phyloP scores from a whole-genome alignment of 305 asterid genomes.

The Fraxinus angustifolia region DNA sequence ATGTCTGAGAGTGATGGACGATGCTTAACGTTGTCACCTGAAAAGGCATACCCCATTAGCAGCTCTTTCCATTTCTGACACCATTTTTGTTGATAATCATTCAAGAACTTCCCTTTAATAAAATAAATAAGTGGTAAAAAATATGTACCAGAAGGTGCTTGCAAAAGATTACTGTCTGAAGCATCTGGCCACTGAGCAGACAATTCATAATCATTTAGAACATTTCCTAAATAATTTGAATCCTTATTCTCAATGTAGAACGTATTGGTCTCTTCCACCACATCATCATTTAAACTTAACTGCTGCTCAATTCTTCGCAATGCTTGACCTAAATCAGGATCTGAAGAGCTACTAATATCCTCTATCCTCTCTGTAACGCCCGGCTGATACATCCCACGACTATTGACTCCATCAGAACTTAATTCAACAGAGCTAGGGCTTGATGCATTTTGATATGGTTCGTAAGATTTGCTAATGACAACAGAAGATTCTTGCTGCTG shows the following conservation, averaged over 20 bases:
- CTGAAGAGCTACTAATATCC: slow-evolving; percentile 48
- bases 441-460: slow-evolving; percentile 37
- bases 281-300: slow-evolving; percentile 73
- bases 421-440: slow-evolving; percentile 76
- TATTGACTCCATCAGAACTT: slow-evolving; percentile 45
- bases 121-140: slow-evolving; percentile 5
- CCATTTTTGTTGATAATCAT: background rate
- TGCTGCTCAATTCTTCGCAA: slow-evolving; percentile 70
- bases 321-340: slow-evolving; percentile 52
- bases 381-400: slow-evolving; percentile 27
- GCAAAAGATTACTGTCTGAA: slow-evolving; percentile 35
- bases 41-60: slow-evolving; percentile 33
- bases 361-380: slow-evolving; percentile 32
- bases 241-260: slow-evolving; percentile 43
- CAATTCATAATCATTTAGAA: slow-evolving; percentile 37
- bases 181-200: slow-evolving; percentile 46
- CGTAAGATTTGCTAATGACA: slow-evolving; percentile 50
- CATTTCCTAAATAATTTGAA: slow-evolving; percentile 42
- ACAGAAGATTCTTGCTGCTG: slow-evolving; percentile 54
- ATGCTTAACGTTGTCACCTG: slow-evolving; percentile 42
- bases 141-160: slow-evolving; percentile 36
- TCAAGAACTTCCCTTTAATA: slow-evolving; percentile 3
- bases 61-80: slow-evolving; percentile 19
- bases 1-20: slow-evolving; percentile 33
- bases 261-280: slow-evolving; percentile 36